Percentiles rank a stretch among this genome's conserved stretches.
These are phyloP conservation scores for Suillus lakei DNA, from an alignment of 768 basidiomycete species.

Conservation along the genomic window DNA sequence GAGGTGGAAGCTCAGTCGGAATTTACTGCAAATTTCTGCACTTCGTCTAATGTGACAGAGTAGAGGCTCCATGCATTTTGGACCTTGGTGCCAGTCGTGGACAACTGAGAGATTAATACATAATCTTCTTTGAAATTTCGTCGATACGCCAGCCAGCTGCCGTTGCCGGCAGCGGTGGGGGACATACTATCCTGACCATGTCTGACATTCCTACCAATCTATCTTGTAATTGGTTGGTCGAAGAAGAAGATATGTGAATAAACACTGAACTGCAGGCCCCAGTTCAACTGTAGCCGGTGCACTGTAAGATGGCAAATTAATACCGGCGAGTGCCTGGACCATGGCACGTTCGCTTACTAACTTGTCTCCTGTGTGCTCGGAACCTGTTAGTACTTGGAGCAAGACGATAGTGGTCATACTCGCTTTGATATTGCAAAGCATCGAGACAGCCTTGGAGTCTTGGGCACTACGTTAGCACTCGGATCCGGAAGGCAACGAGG, in stretches of 20 bases:
- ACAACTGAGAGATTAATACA: neutral
- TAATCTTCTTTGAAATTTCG: neutral
- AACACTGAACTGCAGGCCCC: too few species aligned
- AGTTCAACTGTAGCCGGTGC: too few species aligned
- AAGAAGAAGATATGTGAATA: too few species aligned
- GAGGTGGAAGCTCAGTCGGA: neutral
- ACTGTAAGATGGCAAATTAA: too few species aligned
- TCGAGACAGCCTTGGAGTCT: neutral
- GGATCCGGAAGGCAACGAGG: neutral
- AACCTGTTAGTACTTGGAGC: neutral
- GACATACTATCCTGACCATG: neutral
- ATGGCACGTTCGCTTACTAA: neutral
- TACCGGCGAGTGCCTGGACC: too few species aligned
- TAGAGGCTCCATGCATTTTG: constrained; percentile 48
- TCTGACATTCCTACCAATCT: neutral
- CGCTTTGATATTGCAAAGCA: neutral
- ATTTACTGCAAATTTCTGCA: constrained; percentile 92
- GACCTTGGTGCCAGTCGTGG: neutral
- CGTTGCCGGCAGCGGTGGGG: too few species aligned
- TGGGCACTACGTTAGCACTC: neutral
- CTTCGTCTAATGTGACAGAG: constrained; percentile 76
- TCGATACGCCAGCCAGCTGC: neutral
- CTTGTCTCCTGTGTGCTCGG: neutral
- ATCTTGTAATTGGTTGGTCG: too few species aligned
- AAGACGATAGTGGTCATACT: neutral